A percentile compares a stretch with the other conserved stretches of the same genome.
phyloP scores from a whole-genome alignment of 2,329 filamentous ascomycete species.

The Huntiella moniliformis region DNA sequence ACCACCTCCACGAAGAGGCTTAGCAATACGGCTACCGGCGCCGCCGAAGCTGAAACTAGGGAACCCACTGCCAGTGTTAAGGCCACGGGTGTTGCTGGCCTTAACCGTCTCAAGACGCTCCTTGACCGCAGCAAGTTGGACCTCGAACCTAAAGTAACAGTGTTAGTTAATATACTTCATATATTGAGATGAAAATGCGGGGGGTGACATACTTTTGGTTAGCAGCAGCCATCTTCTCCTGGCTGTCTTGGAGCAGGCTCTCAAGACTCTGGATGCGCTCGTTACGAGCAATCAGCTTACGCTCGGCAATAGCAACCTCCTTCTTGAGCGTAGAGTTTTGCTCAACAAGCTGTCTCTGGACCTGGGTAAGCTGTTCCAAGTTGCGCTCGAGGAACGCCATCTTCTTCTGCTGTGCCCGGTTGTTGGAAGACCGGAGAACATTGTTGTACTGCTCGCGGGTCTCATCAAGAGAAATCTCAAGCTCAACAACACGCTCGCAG shows the following conservation, averaged over 20 bases:
- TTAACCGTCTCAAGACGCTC: constrained; percentile 94
- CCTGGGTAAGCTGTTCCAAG: constrained; percentile 89
- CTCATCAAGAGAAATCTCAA: constrained; percentile 94
- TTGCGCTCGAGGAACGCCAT: constrained; percentile 99
- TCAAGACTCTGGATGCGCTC: constrained; percentile 93
- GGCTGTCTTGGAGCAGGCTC: constrained; percentile 80
- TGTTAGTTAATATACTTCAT: constrained; percentile 14
- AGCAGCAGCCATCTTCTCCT: constrained; percentile 92
- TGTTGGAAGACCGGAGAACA: constrained; percentile 88
- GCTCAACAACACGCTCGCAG: constrained; percentile 91
- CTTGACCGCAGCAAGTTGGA: constrained; percentile 91
- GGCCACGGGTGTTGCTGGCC: constrained; percentile 68
- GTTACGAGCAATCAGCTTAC: constrained; percentile 89
- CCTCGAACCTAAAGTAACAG: constrained; percentile 58
- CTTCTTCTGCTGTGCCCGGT: constrained; percentile 98
- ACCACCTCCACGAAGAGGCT: constrained; percentile 46
- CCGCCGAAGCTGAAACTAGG: constrained; percentile 54
- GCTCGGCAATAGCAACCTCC: constrained; percentile 94
- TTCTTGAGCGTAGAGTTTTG: constrained; percentile 97
- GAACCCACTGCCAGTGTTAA: constrained; percentile 41
- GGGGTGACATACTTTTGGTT: constrained; percentile 68
- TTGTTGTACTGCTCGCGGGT: constrained; percentile 99
- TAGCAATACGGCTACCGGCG: constrained; percentile 48
- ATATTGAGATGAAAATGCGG: constrained; percentile 4
- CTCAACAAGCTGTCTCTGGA: constrained; percentile 92